Base-by-base conservation (phyloP, 1,139 yeast genomes). In the Saccharomyces hybrid region DNA sequence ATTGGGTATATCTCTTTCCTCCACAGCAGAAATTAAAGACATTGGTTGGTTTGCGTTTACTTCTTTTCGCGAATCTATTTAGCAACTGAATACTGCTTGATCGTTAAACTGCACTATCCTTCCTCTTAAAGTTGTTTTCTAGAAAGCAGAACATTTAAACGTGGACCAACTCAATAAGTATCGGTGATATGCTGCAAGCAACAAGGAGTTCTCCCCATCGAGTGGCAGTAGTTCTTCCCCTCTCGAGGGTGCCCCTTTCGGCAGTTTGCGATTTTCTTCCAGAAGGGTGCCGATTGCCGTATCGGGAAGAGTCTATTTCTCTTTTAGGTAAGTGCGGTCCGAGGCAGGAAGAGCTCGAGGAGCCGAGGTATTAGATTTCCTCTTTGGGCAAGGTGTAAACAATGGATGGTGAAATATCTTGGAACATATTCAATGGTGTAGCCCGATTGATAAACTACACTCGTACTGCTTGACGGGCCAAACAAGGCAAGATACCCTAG, bases 21-120 rank as follows among this genome's bases (percentile, higher is more conserved):
- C 60, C 23, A 62, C 57, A 8, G 70, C 64, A 41, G 68, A 65
- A 25, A 66, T 64, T 54, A 66, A 57, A 11, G 70, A 66, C 70
- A 66, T 65, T 77, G 74, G 53, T 79, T 73, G 66, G 80, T 38
- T 38, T 16, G 29, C 42, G n/a, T 2, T 23, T 34, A 16, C 26
- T n/a, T 19, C 34, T 9, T 47, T 26, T n/a, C 53, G 34, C 56
- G 48, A 28, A 48, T 31, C 13, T 31, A 11, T 31, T 31, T 31
- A 31, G 34, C 34, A 31, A 31, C 34, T 31, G 13, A 31, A 31
- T 5, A 31, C 34, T 13, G 13, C 34, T 31, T 31, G 13, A 31
- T 11, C 14, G 34, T 31, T 31, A 31, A 11, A 31, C n/a, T 31
- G 13, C 34, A 31, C 34, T 31, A 11, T 11, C 13, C 14, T 31